These are phyloP conservation scores for Monilinia aucupariae DNA, from an alignment of 2,329 filamentous ascomycete species.

Conservation along the genomic window DNA sequence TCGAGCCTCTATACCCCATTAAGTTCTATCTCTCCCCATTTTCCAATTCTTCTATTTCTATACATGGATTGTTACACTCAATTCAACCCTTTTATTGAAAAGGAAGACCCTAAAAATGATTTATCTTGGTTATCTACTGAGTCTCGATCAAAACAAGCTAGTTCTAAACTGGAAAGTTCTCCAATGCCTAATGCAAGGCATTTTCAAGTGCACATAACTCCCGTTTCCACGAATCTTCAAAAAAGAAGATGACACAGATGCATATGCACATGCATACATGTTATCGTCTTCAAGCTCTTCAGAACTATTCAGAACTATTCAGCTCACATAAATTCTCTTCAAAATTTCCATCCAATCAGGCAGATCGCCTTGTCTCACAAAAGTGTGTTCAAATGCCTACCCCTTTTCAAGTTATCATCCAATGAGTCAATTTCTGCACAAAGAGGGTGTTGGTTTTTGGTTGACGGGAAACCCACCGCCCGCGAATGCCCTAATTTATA, in stretches of 20 bases:
- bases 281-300: background rate
- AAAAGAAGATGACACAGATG: no score
- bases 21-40: background rate
- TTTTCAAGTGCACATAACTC: background rate
- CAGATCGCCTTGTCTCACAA: background rate
- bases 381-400: background rate
- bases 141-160: background rate
- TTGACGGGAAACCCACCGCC: background rate
- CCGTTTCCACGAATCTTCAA: background rate
- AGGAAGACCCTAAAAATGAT: background rate
- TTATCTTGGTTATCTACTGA: background rate
- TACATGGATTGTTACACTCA: background rate
- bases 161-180: no score
- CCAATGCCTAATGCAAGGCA: background rate
- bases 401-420: no score
- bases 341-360: background rate
- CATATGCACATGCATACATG: background rate
- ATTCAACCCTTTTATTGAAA: background rate
- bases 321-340: background rate
- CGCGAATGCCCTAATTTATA: background rate
- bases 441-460: background rate
- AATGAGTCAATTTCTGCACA: background rate
- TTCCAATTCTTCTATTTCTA: background rate
- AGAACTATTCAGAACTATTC: no score
- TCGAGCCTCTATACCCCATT: no score